Percentiles rank a stretch among this genome's conserved stretches.
phyloP scores from a whole-genome alignment of 1,139 yeast species.

The Zygoascus meyerae region DNA sequence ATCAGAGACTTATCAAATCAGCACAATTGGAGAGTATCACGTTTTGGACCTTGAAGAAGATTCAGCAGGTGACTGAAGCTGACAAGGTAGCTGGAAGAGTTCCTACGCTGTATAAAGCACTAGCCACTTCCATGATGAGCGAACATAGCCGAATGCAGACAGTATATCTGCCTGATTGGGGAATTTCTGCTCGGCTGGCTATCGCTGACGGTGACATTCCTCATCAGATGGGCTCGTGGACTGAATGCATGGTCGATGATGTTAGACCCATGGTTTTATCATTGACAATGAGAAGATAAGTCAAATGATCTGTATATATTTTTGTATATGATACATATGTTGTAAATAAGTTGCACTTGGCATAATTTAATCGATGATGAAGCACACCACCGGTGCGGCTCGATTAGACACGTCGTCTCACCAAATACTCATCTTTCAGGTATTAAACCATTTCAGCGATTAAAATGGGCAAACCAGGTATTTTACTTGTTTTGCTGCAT shows the following conservation, averaged over 20 bases:
- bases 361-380: not conserved
- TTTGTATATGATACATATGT: not conserved
- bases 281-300: conserved; percentile 1
- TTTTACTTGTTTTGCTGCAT: too few species aligned
- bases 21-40: conserved; percentile 29
- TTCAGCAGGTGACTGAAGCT: conserved; percentile 24
- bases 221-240: conserved; percentile 3
- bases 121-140: not conserved
- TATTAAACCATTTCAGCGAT: not conserved
- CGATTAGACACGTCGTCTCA: not conserved
- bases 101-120: not conserved
- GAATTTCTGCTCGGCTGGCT: conserved; percentile 13
- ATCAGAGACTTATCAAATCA: conserved; percentile 19
- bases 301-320: not conserved
- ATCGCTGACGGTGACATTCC: not conserved
- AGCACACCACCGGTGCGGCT: not conserved
- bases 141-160: not conserved
- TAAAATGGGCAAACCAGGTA: too few species aligned
- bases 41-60: conserved; percentile 40
- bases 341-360: not conserved
- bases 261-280: conserved; percentile 10
- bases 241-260: conserved; percentile 12
- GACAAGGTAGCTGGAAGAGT: conserved; percentile 1
- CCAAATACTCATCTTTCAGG: not conserved
- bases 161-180: conserved; percentile 18